These are phyloP conservation scores for Apophysomyces sp. DNA, from an alignment of 371 early-diverging fungal genomes.

Conservation along the genomic window DNA sequence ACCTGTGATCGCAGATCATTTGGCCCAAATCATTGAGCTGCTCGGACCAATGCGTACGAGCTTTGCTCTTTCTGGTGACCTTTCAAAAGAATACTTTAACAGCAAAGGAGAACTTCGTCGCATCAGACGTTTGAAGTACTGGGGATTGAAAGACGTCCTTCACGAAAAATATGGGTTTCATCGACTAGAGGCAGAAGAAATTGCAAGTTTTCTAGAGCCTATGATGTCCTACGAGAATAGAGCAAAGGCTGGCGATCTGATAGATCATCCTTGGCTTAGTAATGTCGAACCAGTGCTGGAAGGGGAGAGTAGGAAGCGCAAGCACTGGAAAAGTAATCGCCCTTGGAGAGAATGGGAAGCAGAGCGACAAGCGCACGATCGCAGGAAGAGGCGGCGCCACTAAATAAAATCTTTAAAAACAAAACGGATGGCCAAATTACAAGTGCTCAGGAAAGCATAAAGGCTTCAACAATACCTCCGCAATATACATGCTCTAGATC, in stretches of 20 bases:
- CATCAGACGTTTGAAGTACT: constrained; percentile 80
- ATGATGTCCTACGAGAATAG: constrained; percentile 73
- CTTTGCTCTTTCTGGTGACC: constrained; percentile 74
- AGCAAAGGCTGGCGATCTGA: constrained; percentile 54
- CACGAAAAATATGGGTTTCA: constrained; percentile 77
- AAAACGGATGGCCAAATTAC: too few relatives aligned
- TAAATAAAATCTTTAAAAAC: not conserved
- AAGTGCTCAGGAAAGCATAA: too few relatives aligned
- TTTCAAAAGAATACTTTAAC: constrained; percentile 78
- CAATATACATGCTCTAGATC: too few relatives aligned
- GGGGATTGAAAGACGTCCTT: constrained; percentile 82
- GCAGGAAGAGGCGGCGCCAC: not conserved
- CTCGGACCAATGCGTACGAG: constrained; percentile 80
- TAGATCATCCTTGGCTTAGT: constrained; percentile 66
- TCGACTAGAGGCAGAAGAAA: constrained; percentile 56
- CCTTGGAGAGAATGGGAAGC: constrained; percentile 46
- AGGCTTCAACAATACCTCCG: too few relatives aligned
- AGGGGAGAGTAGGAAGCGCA: constrained; percentile 21
- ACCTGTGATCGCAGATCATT: constrained; percentile 68
- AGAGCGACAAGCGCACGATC: constrained; percentile 3
- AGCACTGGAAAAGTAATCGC: constrained; percentile 22
- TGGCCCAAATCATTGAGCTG: constrained; percentile 95
- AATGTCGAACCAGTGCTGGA: constrained; percentile 38
- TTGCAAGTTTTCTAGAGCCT: constrained; percentile 65
- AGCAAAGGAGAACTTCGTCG: constrained; percentile 78